A percentile compares a stretch with the other conserved stretches of the same genome.
phyloP scores from a whole-genome alignment of 2,329 filamentous ascomycete genomes.

The Cadophora sp. region DNA sequence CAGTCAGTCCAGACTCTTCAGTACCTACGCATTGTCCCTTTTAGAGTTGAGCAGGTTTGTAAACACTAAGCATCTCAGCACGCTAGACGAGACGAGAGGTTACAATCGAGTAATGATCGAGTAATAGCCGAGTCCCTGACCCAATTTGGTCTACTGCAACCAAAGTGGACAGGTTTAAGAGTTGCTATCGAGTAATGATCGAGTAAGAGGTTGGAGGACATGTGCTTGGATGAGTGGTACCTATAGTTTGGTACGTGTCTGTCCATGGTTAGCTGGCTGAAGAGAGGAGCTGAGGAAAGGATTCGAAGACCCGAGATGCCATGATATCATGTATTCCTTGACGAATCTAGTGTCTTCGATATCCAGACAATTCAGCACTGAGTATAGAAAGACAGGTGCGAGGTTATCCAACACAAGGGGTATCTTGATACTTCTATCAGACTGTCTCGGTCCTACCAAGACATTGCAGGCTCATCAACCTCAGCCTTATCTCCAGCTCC shows the following conservation, averaged over 20 bases:
- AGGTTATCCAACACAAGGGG: not conserved
- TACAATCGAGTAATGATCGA: conserved; percentile 32
- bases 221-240: not conserved
- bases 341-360: too few species aligned
- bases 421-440: not conserved
- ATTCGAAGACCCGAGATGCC: not conserved
- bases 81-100: not conserved
- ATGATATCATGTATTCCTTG: not conserved
- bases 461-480: conserved; percentile 38
- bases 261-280: too few species aligned
- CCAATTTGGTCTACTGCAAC: not conserved
- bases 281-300: not conserved
- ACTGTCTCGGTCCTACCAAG: not conserved
- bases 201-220: conserved; percentile 8
- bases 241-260: too few species aligned
- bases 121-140: conserved; percentile 1
- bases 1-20: too few species aligned
- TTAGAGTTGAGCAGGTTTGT: too few species aligned
- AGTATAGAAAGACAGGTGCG: not conserved
- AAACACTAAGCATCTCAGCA: too few species aligned
- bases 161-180: not conserved
- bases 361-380: too few species aligned
- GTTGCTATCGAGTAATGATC: conserved; percentile 29
- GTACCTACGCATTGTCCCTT: too few species aligned
- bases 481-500: conserved; percentile 28